Conservation (phyloP, 345 rosid genomes). For the Pelargonium nanum region DNA sequence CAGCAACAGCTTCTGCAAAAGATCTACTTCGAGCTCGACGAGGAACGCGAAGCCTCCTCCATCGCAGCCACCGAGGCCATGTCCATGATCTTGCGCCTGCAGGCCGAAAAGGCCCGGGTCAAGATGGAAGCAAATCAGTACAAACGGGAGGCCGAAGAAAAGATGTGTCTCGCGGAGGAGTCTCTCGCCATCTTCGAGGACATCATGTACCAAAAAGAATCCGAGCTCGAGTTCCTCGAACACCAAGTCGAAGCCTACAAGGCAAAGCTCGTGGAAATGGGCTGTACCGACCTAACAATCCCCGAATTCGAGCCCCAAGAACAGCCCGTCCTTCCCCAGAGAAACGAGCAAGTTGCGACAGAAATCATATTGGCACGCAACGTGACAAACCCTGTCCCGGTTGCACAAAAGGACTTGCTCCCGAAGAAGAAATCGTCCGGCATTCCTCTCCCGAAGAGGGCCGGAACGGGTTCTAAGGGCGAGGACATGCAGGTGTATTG, state of each 20-base stretch:
- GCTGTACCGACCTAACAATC: slow-evolving; percentile 41
- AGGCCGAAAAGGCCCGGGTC: slow-evolving; percentile 64
- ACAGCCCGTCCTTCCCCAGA: too few relatives aligned
- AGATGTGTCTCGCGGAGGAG: slow-evolving; percentile 68
- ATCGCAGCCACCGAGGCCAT: slow-evolving; percentile 71
- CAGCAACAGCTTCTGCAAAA: slow-evolving; percentile 74
- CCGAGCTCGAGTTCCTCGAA: slow-evolving; percentile 78
- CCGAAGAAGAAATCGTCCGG: too few relatives aligned
- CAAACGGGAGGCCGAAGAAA: slow-evolving; percentile 77
- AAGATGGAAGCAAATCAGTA: slow-evolving; percentile 86
- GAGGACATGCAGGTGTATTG: too few relatives aligned
- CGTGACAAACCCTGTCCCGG: too few relatives aligned
- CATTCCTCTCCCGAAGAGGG: too few relatives aligned
- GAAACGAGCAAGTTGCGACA: too few relatives aligned
- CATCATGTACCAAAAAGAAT: slow-evolving; percentile 61
- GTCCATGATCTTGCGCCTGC: slow-evolving; percentile 75
- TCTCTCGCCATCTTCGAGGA: slow-evolving; percentile 58
- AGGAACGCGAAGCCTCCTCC: slow-evolving; percentile 73
- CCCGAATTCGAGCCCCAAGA: slow-evolving; percentile 8
- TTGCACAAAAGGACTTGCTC: too few relatives aligned
- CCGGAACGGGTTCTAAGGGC: too few relatives aligned
- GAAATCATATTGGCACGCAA: too few relatives aligned
- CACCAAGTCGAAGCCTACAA: slow-evolving; percentile 70
- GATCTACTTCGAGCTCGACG: slow-evolving; percentile 55
- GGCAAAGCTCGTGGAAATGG: slow-evolving; percentile 57